phyloP scores from a whole-genome alignment of 176 grass and related monocot species.

The Hyparrhenia diplandra region DNA sequence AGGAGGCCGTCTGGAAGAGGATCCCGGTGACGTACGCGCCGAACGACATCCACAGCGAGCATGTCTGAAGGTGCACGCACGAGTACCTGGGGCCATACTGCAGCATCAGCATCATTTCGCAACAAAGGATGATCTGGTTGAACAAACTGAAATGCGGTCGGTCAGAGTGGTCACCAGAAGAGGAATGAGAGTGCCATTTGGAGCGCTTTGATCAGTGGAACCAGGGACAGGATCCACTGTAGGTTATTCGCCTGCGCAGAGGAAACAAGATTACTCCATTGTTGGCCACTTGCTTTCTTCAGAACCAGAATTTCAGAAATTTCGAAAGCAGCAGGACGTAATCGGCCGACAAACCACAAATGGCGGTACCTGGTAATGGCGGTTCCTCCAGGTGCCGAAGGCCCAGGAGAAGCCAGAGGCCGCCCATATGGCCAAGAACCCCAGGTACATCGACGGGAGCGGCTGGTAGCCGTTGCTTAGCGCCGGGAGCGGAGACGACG shows the following conservation, averaged over 20 bases:
- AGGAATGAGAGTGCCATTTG: slow-evolving; percentile 88
- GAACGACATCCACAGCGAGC: slow-evolving; percentile 97
- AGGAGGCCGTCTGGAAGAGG: slow-evolving; percentile 93
- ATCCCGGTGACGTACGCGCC: slow-evolving; percentile 92
- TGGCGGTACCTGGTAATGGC: slow-evolving; percentile 59
- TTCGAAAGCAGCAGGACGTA: background rate
- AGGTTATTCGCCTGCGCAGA: slow-evolving; percentile 62
- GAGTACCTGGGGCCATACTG: slow-evolving; percentile 65
- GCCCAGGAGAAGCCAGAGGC: slow-evolving; percentile 79
- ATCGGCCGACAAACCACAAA: background rate
- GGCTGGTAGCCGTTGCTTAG: slow-evolving; percentile 74
- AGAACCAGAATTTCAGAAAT: background rate
- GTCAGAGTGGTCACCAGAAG: slow-evolving; percentile 62
- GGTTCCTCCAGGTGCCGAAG: slow-evolving; percentile 76
- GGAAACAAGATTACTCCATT: background rate
- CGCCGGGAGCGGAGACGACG: slow-evolving; percentile 28
- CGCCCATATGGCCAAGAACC: slow-evolving; percentile 80
- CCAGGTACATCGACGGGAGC: slow-evolving; percentile 77
- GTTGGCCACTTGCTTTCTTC: background rate
- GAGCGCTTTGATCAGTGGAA: slow-evolving; percentile 72
- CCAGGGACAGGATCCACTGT: slow-evolving; percentile 84
- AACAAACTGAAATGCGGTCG: background rate
- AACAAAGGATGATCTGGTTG: background rate
- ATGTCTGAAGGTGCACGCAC: slow-evolving; percentile 75
- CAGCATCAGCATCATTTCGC: background rate